phyloP scores from a whole-genome alignment of 192 early-diverging fungal genomes.

The Entomortierella beljakovae region DNA sequence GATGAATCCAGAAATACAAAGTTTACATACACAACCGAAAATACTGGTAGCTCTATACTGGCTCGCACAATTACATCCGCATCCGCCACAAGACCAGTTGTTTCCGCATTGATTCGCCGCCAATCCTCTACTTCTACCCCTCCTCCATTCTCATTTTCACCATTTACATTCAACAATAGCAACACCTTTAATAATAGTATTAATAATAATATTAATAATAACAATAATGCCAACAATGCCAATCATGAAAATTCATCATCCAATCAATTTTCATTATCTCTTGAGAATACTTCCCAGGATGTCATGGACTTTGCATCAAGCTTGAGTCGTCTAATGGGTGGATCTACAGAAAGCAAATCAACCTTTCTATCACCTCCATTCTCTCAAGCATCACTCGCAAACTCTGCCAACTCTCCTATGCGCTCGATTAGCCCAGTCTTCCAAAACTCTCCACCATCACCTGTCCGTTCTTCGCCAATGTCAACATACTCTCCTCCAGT shows the following conservation, averaged over 20 bases:
- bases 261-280: conserved; percentile 15
- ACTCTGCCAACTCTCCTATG: conserved; percentile 1
- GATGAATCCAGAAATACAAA: conserved; percentile 26
- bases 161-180: not conserved
- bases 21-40: conserved; percentile 3
- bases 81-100: not conserved
- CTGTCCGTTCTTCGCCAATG: conserved; percentile 17
- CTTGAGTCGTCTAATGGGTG: conserved; percentile 24
- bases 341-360: not conserved
- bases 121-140: not conserved
- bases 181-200: not conserved
- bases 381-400: not conserved
- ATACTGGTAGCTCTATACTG: not conserved
- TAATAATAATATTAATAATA: not conserved
- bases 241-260: conserved; percentile 7
- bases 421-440: not conserved
- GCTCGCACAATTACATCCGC: not conserved
- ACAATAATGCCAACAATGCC: not conserved
- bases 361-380: not conserved
- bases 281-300: conserved; percentile 29
- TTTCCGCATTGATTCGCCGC: not conserved
- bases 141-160: not conserved
- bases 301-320: conserved; percentile 32
- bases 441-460: conserved; percentile 22
- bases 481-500: conserved; percentile 26